Conservation (phyloP, 306 rosid species). For the Gleditsia sinensis region DNA sequence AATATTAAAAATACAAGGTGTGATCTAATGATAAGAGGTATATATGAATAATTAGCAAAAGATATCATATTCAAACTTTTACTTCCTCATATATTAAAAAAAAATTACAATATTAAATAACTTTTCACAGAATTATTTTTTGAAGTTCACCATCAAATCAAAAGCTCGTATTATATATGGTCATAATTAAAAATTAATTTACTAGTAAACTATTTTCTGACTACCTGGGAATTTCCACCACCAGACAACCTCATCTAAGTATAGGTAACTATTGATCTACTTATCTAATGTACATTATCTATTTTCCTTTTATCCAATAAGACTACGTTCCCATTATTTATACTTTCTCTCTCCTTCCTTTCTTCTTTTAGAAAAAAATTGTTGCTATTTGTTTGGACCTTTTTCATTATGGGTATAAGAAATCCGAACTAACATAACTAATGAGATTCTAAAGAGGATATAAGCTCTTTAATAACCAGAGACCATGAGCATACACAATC, state of each 20-base stretch:
- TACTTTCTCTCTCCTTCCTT: background rate
- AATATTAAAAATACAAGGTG: too few relatives aligned
- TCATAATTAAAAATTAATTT: background rate
- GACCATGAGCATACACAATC: background rate
- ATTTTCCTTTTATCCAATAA: background rate
- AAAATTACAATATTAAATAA: too few relatives aligned
- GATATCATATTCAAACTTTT: too few relatives aligned
- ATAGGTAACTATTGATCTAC: background rate
- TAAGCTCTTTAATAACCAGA: slow-evolving; percentile 16
- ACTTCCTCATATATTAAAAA: too few relatives aligned
- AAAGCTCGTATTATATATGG: background rate
- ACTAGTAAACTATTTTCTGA: background rate
- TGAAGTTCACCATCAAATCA: background rate
- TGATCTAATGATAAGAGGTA: too few relatives aligned
- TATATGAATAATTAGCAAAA: too few relatives aligned
- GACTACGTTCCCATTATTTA: background rate
- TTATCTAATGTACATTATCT: background rate
- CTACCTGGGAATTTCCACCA: background rate
- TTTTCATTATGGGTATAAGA: background rate
- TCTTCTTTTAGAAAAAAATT: slow-evolving; percentile 25
- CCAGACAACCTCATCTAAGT: background rate
- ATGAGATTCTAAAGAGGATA: slow-evolving; percentile 18
- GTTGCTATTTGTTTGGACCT: background rate
- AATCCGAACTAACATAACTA: slow-evolving; percentile 8
- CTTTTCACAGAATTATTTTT: too few relatives aligned